Base-by-base conservation (phyloP, 345 rosid species). In the Eucalyptus curtisii region DNA sequence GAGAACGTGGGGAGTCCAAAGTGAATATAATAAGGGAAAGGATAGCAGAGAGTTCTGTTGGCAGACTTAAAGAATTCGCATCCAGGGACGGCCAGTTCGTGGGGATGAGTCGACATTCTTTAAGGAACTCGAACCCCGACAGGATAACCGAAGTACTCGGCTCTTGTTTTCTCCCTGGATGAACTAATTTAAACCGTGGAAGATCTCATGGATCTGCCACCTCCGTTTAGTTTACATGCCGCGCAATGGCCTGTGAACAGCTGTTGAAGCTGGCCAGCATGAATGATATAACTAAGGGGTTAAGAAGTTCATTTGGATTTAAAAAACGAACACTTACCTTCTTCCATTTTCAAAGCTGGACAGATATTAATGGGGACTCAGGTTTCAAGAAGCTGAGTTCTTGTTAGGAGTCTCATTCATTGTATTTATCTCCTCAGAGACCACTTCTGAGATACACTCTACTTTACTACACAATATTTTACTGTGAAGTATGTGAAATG, bases 51-150 rank as follows among this genome's bases (percentile, higher is more conserved):
- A 89, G 86, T 90, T 86, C 87, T 86, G 88, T 55, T 53, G 91
- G 90, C 89, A n/a, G 57, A 88, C 55, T 86, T 86, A 91, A 15
- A 87, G 87, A 52, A 71, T 3, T 59, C 8, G 5, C 44, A 57
- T 80, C 89, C 86, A 24, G 7, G 37, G 88, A 94, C 91, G 93
- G 92, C 93, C 87, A 89, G 89, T 90, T 92, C 95, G 92, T 95
- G 94, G 45, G 91, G 53, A 81, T 89, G 93, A 90, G 68, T 87
- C 88, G 88, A 84, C 40, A 87, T 88, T 88, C 86, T 87, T 68
- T 90, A 84, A 82, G 89, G 79, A 31, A 59, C 81, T 24, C 49
- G 48, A 82, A 71, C 66, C 64, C 92, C 59, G 92, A 92, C 94
- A 92, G 87, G 91, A 88, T 85, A 91, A 92, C 92, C 94, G 44